These are phyloP conservation scores for Xylariaceae sp. DNA, from an alignment of 2,329 filamentous ascomycete species.

Conservation along the genomic window DNA sequence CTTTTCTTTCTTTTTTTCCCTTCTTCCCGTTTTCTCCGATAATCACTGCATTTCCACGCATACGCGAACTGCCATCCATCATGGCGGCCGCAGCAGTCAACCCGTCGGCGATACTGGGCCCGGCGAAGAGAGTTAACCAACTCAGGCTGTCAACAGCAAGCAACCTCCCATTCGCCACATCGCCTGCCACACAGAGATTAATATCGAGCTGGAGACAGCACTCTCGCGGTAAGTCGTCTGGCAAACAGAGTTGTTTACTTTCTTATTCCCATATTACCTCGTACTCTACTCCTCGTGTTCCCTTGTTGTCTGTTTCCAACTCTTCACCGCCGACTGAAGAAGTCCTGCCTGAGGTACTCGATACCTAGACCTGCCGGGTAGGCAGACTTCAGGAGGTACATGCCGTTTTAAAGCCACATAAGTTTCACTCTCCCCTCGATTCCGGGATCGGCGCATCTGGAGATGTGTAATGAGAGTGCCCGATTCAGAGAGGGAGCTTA, in stretches of 20 bases:
- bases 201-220: constrained; percentile 3
- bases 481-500: too few species aligned
- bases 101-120: constrained; percentile 6
- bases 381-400: too few species aligned
- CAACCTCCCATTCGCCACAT: neutral
- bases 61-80: constrained; percentile 10
- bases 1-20: neutral
- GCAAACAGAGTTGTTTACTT: constrained; percentile 3
- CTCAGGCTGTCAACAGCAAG: constrained; percentile 1
- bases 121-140: constrained; percentile 3
- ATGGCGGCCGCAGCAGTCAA: constrained; percentile 4
- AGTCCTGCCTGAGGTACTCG: too few species aligned
- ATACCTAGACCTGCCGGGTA: too few species aligned
- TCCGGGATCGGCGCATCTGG: too few species aligned
- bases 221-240: constrained; percentile 1
- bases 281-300: neutral
- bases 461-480: too few species aligned
- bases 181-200: neutral
- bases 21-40: neutral
- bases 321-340: neutral
- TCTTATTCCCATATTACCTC: neutral
- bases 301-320: neutral
- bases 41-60: neutral
- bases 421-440: too few species aligned
- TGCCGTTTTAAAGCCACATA: too few species aligned